phyloP scores from a whole-genome alignment of 257 asterid species.

The Primulina huaijiensis region DNA sequence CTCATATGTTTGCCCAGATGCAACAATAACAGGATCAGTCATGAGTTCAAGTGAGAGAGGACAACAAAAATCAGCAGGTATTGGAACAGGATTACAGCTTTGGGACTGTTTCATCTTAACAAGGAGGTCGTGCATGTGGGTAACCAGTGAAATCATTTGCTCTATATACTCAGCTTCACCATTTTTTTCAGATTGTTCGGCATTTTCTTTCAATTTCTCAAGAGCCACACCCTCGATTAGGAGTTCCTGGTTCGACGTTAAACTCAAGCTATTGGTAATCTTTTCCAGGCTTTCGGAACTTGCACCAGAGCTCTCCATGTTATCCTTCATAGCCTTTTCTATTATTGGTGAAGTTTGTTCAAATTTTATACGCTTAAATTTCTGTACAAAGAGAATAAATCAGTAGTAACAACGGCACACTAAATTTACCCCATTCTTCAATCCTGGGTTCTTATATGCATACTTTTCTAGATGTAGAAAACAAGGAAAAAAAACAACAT shows the following conservation, averaged over 20 bases:
- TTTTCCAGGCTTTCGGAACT: slow-evolving; percentile 58
- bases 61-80: slow-evolving; percentile 85
- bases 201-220: slow-evolving; percentile 79
- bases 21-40: slow-evolving; percentile 91
- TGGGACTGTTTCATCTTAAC: slow-evolving; percentile 65
- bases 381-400: slow-evolving; percentile 49
- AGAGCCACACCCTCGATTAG: slow-evolving; percentile 83
- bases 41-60: slow-evolving; percentile 87
- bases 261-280: slow-evolving; percentile 58
- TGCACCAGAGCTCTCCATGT: slow-evolving; percentile 61
- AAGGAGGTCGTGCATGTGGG: slow-evolving; percentile 79
- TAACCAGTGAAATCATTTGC: slow-evolving; percentile 64
- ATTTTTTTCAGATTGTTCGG: slow-evolving; percentile 66
- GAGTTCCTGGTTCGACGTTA: slow-evolving; percentile 72
- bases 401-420: slow-evolving; percentile 20
- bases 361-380: slow-evolving; percentile 50
- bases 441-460: neutral
- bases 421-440: too few relatives aligned
- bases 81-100: slow-evolving; percentile 54
- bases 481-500: slow-evolving; percentile 17
- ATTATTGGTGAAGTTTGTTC: slow-evolving; percentile 52
- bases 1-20: slow-evolving; percentile 94
- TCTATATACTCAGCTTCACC: slow-evolving; percentile 67
- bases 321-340: slow-evolving; percentile 54
- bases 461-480: slow-evolving; percentile 11